Base-by-base conservation (phyloP, 2,329 filamentous ascomycete genomes). In the Didymosphaeria variabile region DNA sequence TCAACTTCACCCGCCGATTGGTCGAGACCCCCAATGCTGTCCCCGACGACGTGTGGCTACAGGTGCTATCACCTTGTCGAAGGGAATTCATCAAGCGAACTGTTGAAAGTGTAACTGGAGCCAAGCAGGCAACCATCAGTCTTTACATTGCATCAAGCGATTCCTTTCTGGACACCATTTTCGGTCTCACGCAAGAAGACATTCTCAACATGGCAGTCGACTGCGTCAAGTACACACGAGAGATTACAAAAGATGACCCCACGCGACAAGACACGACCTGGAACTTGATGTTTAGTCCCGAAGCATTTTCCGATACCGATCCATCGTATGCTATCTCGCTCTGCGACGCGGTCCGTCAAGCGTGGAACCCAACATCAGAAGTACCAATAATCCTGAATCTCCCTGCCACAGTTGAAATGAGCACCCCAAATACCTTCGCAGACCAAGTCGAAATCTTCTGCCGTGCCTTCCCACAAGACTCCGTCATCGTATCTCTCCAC, bases 401-500 rank as follows among this genome's bases (percentile, higher is more conserved):
- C 55, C 94, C 95, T 0, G 94, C 95, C 1, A 99, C 95, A 0
- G 94, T 98, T 38, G 95, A 99, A 81, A 90, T 97, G 89, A 82
- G 92, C 0, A 97, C 95, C 0, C 94, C 94, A 36, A 98, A 98
- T 76, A 87, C 97, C 52, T 99, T 95, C 77, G 95, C 95, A 53
- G 95, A 99, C 75, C 91, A 96, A 81, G 91, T 99, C 64, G 95
- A 99, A 78, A 97, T 92, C 81, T 99, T 99, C 80, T 97, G 93
- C 82, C 87, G 85, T 55, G 86, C 94, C 76, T 93, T 98, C 74
- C 86, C 86, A 0, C 91, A 97, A 78, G 85, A 94, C 55, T 90
- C 97, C 73, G 95, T 93, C 82, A 86, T 97, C 54, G 91, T 98
- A 12, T 96, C 91, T 62, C 86, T 98, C 55, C 95, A 98, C 77